Evolutionary conservation across 2,329 filamentous ascomycete species (phyloP).

Genomic region (Pyricularia sp.): DNA sequence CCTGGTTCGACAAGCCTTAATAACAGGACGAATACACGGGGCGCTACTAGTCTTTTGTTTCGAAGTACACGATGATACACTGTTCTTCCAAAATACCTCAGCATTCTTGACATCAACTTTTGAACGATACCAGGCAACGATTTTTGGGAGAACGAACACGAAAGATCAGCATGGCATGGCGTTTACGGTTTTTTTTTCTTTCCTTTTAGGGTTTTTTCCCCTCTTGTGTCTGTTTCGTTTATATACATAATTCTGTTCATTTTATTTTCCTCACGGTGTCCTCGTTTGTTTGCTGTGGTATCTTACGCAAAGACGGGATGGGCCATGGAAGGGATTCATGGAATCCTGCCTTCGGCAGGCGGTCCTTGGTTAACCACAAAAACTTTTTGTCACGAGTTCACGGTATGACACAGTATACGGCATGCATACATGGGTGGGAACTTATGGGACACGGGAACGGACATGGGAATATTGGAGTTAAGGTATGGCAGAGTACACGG

Average conservation of each 20-base stretch:
- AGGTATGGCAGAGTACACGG: conserved; percentile 3
- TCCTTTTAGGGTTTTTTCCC: background rate
- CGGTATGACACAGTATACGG: background rate
- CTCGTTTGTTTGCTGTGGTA: background rate
- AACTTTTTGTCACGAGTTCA: background rate
- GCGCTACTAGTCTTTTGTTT: conserved; percentile 3
- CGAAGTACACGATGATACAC: conserved; percentile 1
- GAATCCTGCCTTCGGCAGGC: background rate
- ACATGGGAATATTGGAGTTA: background rate
- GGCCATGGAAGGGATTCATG: background rate
- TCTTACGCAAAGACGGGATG: background rate
- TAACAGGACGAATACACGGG: background rate
- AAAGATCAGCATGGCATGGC: background rate
- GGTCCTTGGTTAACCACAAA: background rate
- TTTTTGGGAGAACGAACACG: background rate
- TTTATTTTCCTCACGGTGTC: background rate
- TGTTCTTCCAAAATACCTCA: background rate
- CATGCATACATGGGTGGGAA: background rate
- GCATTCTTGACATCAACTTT: background rate
- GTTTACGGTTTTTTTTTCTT: background rate
- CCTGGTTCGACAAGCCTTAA: background rate
- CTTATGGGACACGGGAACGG: background rate
- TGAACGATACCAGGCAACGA: background rate
- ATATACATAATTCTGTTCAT: background rate
- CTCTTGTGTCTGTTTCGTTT: background rate